Evolutionary conservation across 768 basidiomycete species (phyloP).

Genomic region (Kwoniella sp.): DNA sequence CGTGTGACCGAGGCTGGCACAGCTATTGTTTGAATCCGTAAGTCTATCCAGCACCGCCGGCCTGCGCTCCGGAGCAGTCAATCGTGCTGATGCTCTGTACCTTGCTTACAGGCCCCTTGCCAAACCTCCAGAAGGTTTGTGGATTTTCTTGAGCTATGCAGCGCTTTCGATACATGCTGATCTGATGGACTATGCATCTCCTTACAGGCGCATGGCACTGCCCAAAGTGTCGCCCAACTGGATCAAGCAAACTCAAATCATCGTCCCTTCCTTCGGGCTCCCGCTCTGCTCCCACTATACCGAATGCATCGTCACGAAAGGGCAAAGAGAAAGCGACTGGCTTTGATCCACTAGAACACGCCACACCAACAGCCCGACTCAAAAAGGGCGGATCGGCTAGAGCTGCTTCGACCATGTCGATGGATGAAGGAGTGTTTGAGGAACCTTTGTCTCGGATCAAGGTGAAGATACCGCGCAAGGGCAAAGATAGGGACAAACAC

Average conservation of each 20-base stretch:
- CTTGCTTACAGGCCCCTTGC: slow-evolving; percentile 67
- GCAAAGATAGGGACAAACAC: slow-evolving; percentile 4
- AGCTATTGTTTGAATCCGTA: slow-evolving; percentile 49
- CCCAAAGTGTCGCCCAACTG: slow-evolving; percentile 43
- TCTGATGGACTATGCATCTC: neutral
- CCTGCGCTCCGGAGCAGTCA: too few relatives aligned
- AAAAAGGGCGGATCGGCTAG: slow-evolving; percentile 4
- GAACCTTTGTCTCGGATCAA: slow-evolving; percentile 62
- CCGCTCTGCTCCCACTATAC: slow-evolving; percentile 1
- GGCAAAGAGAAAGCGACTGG: slow-evolving; percentile 37
- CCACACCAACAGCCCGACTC: slow-evolving; percentile 24
- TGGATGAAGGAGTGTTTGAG: slow-evolving; percentile 59
- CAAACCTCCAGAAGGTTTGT: slow-evolving; percentile 69
- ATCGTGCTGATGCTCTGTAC: slow-evolving; percentile 57
- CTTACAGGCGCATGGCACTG: slow-evolving; percentile 52
- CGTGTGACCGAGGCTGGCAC: slow-evolving; percentile 70
- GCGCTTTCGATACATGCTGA: neutral
- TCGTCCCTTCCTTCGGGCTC: neutral
- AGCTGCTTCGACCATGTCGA: slow-evolving; percentile 33
- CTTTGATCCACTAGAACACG: neutral
- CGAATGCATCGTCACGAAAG: slow-evolving; percentile 21
- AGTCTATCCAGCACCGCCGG: slow-evolving; percentile 21
- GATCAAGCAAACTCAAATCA: neutral
- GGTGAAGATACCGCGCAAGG: slow-evolving; percentile 61
- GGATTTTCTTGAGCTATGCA: slow-evolving; percentile 44